Evolutionary conservation across 2,329 filamentous ascomycete species (phyloP).

Genomic region (Ampelomyces quisqualis): DNA sequence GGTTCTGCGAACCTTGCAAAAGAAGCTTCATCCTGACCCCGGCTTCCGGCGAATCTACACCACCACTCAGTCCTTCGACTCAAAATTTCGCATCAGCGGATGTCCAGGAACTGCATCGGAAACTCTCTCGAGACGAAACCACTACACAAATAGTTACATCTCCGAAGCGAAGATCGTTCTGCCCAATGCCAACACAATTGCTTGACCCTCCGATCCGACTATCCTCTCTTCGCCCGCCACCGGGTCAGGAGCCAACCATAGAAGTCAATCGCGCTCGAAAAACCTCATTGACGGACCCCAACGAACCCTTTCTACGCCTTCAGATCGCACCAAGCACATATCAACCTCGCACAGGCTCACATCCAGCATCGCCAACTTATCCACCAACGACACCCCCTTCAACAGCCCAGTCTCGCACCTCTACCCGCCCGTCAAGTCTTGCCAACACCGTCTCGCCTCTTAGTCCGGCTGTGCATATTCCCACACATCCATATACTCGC

Average conservation of each 20-base stretch:
- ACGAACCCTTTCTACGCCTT: conserved; percentile 32
- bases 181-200: conserved; percentile 21
- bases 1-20: conserved; percentile 36
- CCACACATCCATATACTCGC: conserved; percentile 15
- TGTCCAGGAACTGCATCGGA: conserved; percentile 20
- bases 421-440: conserved; percentile 25
- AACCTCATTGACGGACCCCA: conserved; percentile 32
- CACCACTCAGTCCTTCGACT: conserved; percentile 25
- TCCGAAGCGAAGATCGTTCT: conserved; percentile 20
- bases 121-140: conserved; percentile 16
- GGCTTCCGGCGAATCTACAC: conserved; percentile 24
- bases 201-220: conserved; percentile 33
- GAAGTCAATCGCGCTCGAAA: conserved; percentile 25
- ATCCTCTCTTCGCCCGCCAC: conserved; percentile 32
- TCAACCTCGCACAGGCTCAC: conserved; percentile 9
- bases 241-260: conserved; percentile 8
- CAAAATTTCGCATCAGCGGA: conserved; percentile 30
- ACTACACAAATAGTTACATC: conserved; percentile 16
- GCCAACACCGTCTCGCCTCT: conserved; percentile 24
- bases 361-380: conserved; percentile 19
- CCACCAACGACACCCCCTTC: conserved; percentile 28
- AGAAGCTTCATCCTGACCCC: conserved; percentile 28
- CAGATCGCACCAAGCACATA: conserved; percentile 25
- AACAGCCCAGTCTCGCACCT: conserved; percentile 21
- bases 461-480: conserved; percentile 13